A percentile compares a stretch with the other conserved stretches of the same genome.
Evolutionary conservation across 306 rosid species (phyloP).

Genomic region (Cucurbita moschata): DNA sequence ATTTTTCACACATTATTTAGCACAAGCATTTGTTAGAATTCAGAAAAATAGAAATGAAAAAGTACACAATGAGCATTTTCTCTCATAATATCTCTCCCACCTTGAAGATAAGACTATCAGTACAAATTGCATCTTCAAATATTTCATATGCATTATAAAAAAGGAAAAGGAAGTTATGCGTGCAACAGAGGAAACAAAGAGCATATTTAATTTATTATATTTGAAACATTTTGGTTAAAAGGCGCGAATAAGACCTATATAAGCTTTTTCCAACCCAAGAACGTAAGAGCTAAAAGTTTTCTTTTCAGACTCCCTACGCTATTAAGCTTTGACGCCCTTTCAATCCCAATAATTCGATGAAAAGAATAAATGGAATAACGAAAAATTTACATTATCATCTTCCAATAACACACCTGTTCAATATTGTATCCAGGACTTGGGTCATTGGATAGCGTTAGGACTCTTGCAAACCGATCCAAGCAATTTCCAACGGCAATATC

Average conservation of each 20-base stretch:
- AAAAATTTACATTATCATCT: not conserved
- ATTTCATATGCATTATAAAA: not conserved
- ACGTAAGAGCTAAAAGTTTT: not conserved
- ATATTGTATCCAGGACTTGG: constrained; percentile 84
- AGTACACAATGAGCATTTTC: not conserved
- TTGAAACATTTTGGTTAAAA: not conserved
- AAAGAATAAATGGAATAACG: not conserved
- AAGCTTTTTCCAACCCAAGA: not conserved
- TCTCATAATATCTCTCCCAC: not conserved
- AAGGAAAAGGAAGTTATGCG: not conserved
- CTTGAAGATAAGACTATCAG: not conserved
- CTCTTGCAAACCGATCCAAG: constrained; percentile 90
- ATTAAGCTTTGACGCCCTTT: not conserved
- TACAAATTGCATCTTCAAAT: not conserved
- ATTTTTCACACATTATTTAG: not conserved
- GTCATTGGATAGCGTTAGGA: constrained; percentile 71
- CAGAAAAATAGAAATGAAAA: not conserved
- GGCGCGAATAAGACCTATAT: not conserved
- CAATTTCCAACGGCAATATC: constrained; percentile 91
- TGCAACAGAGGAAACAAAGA: not conserved
- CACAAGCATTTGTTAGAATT: not conserved
- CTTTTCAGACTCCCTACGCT: not conserved
- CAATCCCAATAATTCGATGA: not conserved
- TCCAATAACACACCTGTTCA: constrained; percentile 52
- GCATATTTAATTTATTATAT: not conserved